Evolutionary conservation across 306 rosid genomes (phyloP).

Genomic region (Vigna angularis): DNA sequence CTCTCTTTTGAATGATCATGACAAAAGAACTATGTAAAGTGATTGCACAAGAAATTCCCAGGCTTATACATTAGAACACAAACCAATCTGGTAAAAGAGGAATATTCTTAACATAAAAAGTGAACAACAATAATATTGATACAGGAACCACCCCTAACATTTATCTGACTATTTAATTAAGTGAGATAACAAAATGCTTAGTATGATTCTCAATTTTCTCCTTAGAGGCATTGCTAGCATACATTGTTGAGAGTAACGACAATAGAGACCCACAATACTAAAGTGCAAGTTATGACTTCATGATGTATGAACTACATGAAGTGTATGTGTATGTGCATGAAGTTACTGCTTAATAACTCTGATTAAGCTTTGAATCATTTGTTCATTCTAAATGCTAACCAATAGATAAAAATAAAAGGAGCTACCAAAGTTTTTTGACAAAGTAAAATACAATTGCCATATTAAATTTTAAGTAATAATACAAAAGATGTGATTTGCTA

Average conservation of each 20-base stretch:
- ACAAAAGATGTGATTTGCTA: background rate
- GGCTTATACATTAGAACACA: constrained; percentile 2
- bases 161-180: background rate
- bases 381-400: background rate
- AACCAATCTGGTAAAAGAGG: constrained; percentile 8
- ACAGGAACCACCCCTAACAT: constrained; percentile 6
- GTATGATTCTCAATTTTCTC: constrained; percentile 2
- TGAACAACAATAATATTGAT: constrained; percentile 2
- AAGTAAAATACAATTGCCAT: constrained; percentile 11
- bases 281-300: background rate
- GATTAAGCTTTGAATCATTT: background rate
- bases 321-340: background rate
- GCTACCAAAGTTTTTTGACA: background rate
- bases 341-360: background rate
- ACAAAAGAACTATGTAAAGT: background rate
- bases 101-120: background rate
- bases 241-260: background rate
- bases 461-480: constrained; percentile 11
- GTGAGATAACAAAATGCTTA: background rate
- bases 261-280: constrained; percentile 2
- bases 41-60: background rate
- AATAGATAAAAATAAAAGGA: background rate
- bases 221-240: background rate
- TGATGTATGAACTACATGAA: background rate
- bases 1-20: background rate